Evolutionary conservation across 108 stramenopile species (phyloP), one percentile per base, ranked within the genome.

Genomic region (Fragilariopsis cylindrus): DNA sequence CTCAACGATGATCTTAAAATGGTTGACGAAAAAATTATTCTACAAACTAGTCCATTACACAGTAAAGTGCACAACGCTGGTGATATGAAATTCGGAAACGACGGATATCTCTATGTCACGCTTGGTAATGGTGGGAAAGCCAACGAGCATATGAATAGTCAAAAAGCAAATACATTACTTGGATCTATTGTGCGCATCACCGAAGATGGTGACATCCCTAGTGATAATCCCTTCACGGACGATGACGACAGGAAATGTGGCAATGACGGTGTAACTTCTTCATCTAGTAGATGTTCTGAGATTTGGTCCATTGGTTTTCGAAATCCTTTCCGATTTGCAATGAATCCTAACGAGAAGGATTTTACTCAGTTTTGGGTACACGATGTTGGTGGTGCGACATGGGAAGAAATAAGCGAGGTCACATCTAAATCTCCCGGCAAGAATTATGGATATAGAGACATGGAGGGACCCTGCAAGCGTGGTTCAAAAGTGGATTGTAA

Each of bases 11-110:
- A 66, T 49, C 13, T 73, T 15, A 58, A 19, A 21, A 65, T 76
- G 39, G 72, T 63, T 39, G 60, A 70, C 30, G 80, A 81, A 45
- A 44, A 66, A 46, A 49, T 73, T 42, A 21, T 81, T 3, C n/a
- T 81, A 9, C 70, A 76, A 69, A 76, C 76, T 13, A 13, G 11
- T 6, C 57, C 69, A 7, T 19, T 71, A 8, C 19, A 18, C 5
- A 56, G 52, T 11, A 48, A 81, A 18, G 43, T 69, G 9, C 80
- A 81, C 62, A 81, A 81, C 40, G 71, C 48, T 12, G 76, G 76
- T 21, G 64, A 73, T 66, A 73, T 81, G 41, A 30, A 40, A 46
- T 81, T 76, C 58, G 80, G 80, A 48, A 81, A 76, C 9, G 80
- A 81, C 67, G 80, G 80, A 13, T 64, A 68, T 16, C 45, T 81